phyloP scores from a whole-genome alignment of 495 filamentous ascomycete species.

The Podospora bellae-mahoneyi region DNA sequence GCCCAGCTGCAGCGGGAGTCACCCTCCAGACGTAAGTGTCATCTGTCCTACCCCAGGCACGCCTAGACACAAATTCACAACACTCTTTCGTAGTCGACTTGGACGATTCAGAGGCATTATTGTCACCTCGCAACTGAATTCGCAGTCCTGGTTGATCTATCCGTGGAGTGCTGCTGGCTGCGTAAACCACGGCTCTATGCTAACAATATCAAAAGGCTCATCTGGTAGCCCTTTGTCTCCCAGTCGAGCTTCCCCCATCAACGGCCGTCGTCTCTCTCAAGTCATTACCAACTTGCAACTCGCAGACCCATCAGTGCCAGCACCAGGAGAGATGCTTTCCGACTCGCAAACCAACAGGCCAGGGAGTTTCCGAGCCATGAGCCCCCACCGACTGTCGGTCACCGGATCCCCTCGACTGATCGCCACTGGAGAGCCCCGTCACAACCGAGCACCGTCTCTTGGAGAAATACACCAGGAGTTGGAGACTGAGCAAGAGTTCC shows the following conservation, averaged over 20 bases:
- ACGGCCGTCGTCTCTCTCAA: conserved; percentile 61
- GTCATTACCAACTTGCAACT: conserved; percentile 71
- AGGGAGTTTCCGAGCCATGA: conserved; percentile 37
- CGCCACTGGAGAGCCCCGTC: conserved; percentile 57
- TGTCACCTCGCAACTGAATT: too few relatives aligned
- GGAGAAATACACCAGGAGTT: conserved; percentile 96
- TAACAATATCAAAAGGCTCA: conserved; percentile 41
- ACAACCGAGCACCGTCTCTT: conserved; percentile 67
- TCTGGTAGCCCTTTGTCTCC: conserved; percentile 53
- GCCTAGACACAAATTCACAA: background rate
- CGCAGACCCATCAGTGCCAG: conserved; percentile 61
- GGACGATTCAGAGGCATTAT: too few relatives aligned
- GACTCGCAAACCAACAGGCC: conserved; percentile 31
- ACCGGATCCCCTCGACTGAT: conserved; percentile 55
- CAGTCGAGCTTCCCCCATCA: conserved; percentile 53
- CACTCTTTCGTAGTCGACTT: too few relatives aligned
- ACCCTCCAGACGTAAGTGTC: conserved; percentile 49
- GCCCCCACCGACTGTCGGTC: conserved; percentile 56
- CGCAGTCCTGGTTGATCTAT: too few relatives aligned
- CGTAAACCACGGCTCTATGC: conserved; percentile 1
- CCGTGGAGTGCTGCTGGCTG: too few relatives aligned
- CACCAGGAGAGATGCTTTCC: conserved; percentile 60
- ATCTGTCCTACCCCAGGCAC: background rate
- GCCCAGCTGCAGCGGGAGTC: conserved; percentile 64
- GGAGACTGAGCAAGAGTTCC: conserved; percentile 91